A percentile compares a stretch with the other conserved stretches of the same genome.
phyloP scores from a whole-genome alignment of 345 rosid genomes.

The Aegle marmelos region DNA sequence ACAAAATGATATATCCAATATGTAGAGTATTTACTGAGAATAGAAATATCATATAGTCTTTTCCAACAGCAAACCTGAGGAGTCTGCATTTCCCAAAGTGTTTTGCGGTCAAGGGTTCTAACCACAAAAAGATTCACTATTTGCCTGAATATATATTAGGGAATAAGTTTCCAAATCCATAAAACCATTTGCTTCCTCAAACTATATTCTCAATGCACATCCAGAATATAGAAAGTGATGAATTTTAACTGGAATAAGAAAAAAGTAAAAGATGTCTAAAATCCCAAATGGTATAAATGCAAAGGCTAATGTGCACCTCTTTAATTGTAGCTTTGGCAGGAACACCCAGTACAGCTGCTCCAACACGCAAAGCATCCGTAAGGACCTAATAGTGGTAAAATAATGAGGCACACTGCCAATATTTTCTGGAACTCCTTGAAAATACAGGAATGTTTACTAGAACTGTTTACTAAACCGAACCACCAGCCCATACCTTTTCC shows the following conservation, averaged over 20 bases:
- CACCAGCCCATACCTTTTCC: slow-evolving; percentile 51
- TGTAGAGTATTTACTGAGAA: too few relatives aligned
- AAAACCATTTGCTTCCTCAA: neutral
- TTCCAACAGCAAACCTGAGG: slow-evolving; percentile 62
- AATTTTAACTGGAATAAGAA: neutral
- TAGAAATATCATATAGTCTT: neutral
- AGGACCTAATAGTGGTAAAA: slow-evolving; percentile 49
- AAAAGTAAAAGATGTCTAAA: neutral
- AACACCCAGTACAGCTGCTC: slow-evolving; percentile 98
- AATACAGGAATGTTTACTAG: neutral
- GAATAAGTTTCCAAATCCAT: neutral
- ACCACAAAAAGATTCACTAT: slow-evolving; percentile 71
- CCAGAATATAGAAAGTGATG: neutral
- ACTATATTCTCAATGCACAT: neutral
- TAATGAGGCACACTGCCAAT: neutral
- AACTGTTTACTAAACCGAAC: neutral
- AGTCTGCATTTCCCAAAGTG: slow-evolving; percentile 98
- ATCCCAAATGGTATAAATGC: neutral
- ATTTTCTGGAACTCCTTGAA: neutral
- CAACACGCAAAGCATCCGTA: slow-evolving; percentile 61
- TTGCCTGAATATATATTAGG: slow-evolving; percentile 49
- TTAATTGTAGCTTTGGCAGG: slow-evolving; percentile 95
- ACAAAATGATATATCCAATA: slow-evolving; percentile 7
- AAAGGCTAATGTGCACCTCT: slow-evolving; percentile 49
- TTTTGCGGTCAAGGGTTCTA: slow-evolving; percentile 82